Evolutionary conservation across 371 early-diverging fungal genomes (phyloP).

Genomic region (Mucor velutinosus): DNA sequence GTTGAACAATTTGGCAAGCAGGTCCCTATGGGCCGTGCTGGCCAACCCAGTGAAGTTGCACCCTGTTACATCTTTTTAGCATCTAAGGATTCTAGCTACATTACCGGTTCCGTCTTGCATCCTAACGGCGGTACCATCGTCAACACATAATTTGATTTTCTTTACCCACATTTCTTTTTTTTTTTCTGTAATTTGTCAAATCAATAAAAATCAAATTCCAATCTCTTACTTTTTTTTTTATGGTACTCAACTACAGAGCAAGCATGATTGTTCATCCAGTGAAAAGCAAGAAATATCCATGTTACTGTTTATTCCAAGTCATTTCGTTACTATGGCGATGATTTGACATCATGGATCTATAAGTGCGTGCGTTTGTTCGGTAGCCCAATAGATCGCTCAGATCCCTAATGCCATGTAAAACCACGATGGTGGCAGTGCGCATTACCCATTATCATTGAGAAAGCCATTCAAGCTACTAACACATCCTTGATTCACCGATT

Average conservation of each 20-base stretch:
- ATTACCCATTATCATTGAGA: not conserved
- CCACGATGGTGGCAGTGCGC: not conserved
- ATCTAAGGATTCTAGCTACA: conserved; percentile 48
- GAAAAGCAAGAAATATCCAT: no score
- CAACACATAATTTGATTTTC: conserved; percentile 11
- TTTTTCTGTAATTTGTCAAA: not conserved
- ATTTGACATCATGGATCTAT: not conserved
- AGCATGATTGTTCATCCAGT: no score
- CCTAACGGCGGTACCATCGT: conserved; percentile 39
- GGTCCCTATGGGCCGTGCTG: conserved; percentile 54
- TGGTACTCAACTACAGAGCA: no score
- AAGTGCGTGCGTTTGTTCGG: not conserved
- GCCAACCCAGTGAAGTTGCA: conserved; percentile 56
- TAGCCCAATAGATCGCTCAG: not conserved
- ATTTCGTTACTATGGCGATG: not conserved
- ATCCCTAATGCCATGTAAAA: not conserved
- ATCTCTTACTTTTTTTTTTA: not conserved
- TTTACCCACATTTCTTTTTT: not conserved
- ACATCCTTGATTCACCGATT: no score
- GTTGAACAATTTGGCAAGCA: conserved; percentile 50
- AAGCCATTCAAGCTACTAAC: no score
- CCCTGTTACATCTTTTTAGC: conserved; percentile 50
- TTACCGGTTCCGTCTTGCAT: conserved; percentile 57
- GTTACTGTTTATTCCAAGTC: not conserved
- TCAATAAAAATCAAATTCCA: not conserved